phyloP scores from a whole-genome alignment of 164 flowering plant species.

The Echeveria elegans region DNA sequence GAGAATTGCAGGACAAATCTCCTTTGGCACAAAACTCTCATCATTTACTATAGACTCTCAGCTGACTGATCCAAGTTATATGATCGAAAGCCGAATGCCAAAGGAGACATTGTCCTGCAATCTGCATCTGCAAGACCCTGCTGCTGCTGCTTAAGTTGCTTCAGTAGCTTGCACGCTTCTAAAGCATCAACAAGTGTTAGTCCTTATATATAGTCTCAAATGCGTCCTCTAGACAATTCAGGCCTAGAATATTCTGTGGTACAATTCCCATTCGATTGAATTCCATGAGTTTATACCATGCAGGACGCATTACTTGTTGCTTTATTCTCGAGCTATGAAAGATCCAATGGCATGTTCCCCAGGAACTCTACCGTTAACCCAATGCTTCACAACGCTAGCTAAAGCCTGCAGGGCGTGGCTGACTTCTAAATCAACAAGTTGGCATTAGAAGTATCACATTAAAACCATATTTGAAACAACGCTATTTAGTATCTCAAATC shows the following conservation, averaged over 20 bases:
- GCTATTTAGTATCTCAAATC: too few relatives aligned
- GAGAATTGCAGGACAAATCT: constrained; percentile 5
- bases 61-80: not conserved
- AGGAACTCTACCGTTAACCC: not conserved
- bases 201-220: not conserved
- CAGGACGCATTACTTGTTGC: not conserved
- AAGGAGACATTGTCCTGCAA: constrained; percentile 3
- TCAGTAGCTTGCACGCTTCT: not conserved
- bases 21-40: not conserved
- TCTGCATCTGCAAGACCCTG: constrained; percentile 2
- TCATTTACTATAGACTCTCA: not conserved
- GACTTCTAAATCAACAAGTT: too few relatives aligned
- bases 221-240: not conserved
- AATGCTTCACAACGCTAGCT: too few relatives aligned
- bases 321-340: not conserved
- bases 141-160: not conserved
- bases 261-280: not conserved
- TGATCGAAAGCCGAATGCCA: not conserved
- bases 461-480: too few relatives aligned
- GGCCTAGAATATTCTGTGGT: not conserved
- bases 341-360: constrained; percentile 5
- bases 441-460: too few relatives aligned
- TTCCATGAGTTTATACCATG: not conserved
- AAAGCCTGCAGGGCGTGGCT: too few relatives aligned
- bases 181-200: not conserved